A percentile compares a stretch with the other conserved stretches of the same genome.
Conservation (phyloP, 23 red algal species). For the Agarophyton chilense region DNA sequence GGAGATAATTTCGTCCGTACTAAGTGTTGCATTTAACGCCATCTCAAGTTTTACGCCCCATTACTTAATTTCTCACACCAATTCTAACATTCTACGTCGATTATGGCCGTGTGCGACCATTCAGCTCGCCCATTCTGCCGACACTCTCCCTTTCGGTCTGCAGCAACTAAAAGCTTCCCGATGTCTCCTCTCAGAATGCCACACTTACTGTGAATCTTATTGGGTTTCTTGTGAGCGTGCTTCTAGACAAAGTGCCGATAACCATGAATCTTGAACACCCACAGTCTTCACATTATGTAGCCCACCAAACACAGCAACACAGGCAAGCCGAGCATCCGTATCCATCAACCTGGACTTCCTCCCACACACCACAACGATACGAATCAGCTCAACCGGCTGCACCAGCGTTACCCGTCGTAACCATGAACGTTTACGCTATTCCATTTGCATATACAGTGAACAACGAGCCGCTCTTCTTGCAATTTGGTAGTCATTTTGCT, state of each 20-base stretch:
- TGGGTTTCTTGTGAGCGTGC: background rate
- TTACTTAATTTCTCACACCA: background rate
- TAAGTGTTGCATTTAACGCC: background rate
- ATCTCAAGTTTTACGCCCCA: background rate
- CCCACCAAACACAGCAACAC: background rate
- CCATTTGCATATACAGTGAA: slow-evolving; percentile 46
- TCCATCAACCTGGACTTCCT: background rate
- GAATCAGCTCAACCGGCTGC: background rate
- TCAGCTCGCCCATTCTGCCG: background rate
- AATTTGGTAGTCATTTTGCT: slow-evolving; percentile 21
- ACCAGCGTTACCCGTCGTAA: background rate
- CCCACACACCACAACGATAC: background rate
- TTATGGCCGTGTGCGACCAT: slow-evolving; percentile 9
- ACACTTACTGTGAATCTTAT: background rate
- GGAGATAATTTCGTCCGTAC: slow-evolving; percentile 22
- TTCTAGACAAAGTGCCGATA: background rate
- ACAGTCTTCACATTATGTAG: background rate
- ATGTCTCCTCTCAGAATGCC: background rate
- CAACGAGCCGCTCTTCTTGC: slow-evolving; percentile 40
- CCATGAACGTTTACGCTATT: slow-evolving; percentile 33
- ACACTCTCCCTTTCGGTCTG: background rate
- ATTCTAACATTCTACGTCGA: background rate
- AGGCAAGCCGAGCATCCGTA: background rate
- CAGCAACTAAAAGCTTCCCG: background rate
- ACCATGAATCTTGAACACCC: slow-evolving; percentile 23